These are phyloP conservation scores for Kwoniella botswanensis DNA, from an alignment of 768 basidiomycete genomes.

Conservation along the genomic window DNA sequence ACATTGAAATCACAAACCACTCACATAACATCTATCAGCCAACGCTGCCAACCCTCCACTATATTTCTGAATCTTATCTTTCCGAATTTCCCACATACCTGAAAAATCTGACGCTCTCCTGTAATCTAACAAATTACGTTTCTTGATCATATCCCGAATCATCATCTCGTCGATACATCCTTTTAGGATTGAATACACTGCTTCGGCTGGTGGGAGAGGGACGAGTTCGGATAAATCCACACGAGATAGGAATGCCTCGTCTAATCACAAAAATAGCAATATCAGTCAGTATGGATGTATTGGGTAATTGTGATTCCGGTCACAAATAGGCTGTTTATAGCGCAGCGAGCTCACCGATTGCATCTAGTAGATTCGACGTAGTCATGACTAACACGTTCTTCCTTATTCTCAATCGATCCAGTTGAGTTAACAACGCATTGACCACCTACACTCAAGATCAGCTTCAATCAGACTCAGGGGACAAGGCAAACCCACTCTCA, in stretches of 20 bases:
- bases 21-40: slow-evolving; percentile 78
- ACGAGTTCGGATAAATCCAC: slow-evolving; percentile 96
- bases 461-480: not conserved
- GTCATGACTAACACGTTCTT: slow-evolving; percentile 96
- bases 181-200: slow-evolving; percentile 88
- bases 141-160: slow-evolving; percentile 70
- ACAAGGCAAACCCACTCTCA: slow-evolving; percentile 67
- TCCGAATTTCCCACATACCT: slow-evolving; percentile 20
- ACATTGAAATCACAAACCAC: slow-evolving; percentile 44
- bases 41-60: slow-evolving; percentile 69
- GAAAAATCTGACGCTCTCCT: not conserved
- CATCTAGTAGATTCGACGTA: slow-evolving; percentile 91
- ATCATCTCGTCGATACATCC: slow-evolving; percentile 82
- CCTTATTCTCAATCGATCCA: slow-evolving; percentile 89
- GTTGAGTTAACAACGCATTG: slow-evolving; percentile 92
- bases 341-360: slow-evolving; percentile 71
- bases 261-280: slow-evolving; percentile 59
- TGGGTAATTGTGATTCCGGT: not conserved
- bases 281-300: too few species aligned
- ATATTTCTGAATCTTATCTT: slow-evolving; percentile 56
- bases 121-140: slow-evolving; percentile 63
- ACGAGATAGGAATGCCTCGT: slow-evolving; percentile 92
- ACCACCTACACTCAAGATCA: slow-evolving; percentile 71
- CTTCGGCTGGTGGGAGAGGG: slow-evolving; percentile 86
- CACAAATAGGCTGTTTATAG: too few species aligned